Conservation (phyloP, 2,329 filamentous ascomycete genomes). For the Cladorrhinum sp. region DNA sequence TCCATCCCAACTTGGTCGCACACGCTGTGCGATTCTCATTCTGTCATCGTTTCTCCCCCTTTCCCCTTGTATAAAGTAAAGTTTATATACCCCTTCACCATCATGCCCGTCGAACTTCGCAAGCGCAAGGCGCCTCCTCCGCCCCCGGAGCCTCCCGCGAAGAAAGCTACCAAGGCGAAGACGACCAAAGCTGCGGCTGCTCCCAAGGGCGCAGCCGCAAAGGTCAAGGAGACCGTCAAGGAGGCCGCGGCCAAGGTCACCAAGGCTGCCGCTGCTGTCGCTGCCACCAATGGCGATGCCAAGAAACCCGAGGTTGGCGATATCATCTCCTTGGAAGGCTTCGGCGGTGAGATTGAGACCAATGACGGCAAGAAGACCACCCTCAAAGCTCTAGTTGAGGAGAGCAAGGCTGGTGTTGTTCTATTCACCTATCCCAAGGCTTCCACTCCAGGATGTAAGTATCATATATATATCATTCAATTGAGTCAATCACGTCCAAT, state of each 20-base stretch:
- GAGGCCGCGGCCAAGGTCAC: constrained; percentile 15
- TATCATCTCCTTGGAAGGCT: constrained; percentile 54
- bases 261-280: constrained; percentile 26
- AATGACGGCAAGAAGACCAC: constrained; percentile 79
- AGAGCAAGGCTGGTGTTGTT: constrained; percentile 82
- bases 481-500: neutral
- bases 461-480: constrained; percentile 10
- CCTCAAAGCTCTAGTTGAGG: constrained; percentile 74
- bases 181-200: constrained; percentile 18
- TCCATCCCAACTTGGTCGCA: constrained; percentile 6
- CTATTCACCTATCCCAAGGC: constrained; percentile 96
- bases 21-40: constrained; percentile 6
- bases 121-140: constrained; percentile 58
- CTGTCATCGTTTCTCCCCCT: neutral
- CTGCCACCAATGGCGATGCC: constrained; percentile 27
- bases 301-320: constrained; percentile 53
- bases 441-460: constrained; percentile 89
- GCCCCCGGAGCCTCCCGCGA: constrained; percentile 45
- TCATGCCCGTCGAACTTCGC: constrained; percentile 57
- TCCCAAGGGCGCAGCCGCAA: constrained; percentile 12
- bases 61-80: constrained; percentile 11
- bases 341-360: constrained; percentile 74
- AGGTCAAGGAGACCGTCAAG: constrained; percentile 27
- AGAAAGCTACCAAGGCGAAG: constrained; percentile 38
- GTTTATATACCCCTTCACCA: constrained; percentile 19